phyloP scores from a whole-genome alignment of 2,329 filamentous ascomycete species.

The Fonsecaea monophora region DNA sequence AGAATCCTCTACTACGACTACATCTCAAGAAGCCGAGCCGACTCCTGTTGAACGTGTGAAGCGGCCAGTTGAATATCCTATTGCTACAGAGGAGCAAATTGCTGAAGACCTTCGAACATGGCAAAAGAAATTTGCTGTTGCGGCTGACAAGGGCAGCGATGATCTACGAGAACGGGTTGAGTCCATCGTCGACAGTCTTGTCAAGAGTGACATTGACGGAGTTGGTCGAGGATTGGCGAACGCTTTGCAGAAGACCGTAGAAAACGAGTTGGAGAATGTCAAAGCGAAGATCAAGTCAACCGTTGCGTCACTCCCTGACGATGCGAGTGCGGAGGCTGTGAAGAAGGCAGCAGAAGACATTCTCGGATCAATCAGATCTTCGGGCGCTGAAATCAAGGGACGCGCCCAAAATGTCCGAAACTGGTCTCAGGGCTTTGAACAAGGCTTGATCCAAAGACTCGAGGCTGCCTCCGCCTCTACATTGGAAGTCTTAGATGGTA shows the following conservation, averaged over 20 bases:
- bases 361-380: constrained; percentile 64
- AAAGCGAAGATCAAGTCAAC: constrained; percentile 69
- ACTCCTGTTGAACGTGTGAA: constrained; percentile 22
- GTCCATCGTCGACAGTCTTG: constrained; percentile 76
- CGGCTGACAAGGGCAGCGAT: constrained; percentile 81
- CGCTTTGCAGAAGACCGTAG: constrained; percentile 71
- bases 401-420: constrained; percentile 76
- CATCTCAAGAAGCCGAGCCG: constrained; percentile 42
- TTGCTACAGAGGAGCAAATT: constrained; percentile 62
- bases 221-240: constrained; percentile 71
- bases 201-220: constrained; percentile 67
- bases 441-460: constrained; percentile 72
- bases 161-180: constrained; percentile 68
- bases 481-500: constrained; percentile 79
- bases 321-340: constrained; percentile 60
- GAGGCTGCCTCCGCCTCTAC: constrained; percentile 78
- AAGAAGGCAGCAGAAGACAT: constrained; percentile 62
- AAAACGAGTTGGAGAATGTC: constrained; percentile 68
- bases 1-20: constrained; percentile 38
- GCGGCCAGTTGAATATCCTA: constrained; percentile 26
- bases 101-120: constrained; percentile 79
- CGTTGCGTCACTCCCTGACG: constrained; percentile 63
- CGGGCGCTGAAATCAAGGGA: constrained; percentile 76
- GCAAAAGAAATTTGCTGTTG: constrained; percentile 86
- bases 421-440: constrained; percentile 76